These are phyloP conservation scores for Aquilaria yunnanensis DNA, from an alignment of 345 rosid genomes.

Conservation along the genomic window DNA sequence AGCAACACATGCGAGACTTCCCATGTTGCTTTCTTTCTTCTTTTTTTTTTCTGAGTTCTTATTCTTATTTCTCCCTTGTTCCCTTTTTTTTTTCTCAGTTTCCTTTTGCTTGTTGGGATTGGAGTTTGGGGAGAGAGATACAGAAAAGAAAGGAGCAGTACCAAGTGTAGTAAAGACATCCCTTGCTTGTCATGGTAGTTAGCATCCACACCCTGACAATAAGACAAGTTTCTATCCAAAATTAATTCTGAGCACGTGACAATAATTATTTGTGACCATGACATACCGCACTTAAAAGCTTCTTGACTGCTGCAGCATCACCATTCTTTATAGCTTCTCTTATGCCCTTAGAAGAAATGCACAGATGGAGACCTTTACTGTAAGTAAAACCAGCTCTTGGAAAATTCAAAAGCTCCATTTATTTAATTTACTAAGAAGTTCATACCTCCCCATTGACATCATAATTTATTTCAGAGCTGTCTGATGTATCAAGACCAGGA, in stretches of 20 bases:
- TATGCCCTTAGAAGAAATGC: conserved; percentile 51
- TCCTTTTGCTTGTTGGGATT: too few species aligned
- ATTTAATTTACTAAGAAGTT: neutral
- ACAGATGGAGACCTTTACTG: neutral
- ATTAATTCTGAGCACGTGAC: neutral
- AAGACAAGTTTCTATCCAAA: conserved; percentile 4
- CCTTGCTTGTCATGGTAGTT: conserved; percentile 89
- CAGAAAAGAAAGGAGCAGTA: conserved; percentile 16
- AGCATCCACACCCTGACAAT: conserved; percentile 79
- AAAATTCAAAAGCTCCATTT: conserved; percentile 7
- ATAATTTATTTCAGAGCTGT: conserved; percentile 61
- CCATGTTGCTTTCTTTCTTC: too few species aligned
- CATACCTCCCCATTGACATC: conserved; percentile 85
- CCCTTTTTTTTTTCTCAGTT: too few species aligned
- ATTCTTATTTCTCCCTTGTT: too few species aligned
- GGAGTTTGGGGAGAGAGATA: conserved; percentile 3
- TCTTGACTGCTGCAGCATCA: conserved; percentile 67
- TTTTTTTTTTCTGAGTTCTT: too few species aligned
- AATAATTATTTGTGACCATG: neutral
- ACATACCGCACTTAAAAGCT: conserved; percentile 74
- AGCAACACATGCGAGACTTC: too few species aligned
- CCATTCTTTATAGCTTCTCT: conserved; percentile 96
- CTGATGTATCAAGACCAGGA: conserved; percentile 43
- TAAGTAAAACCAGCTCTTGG: neutral
- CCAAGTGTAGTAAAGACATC: conserved; percentile 86